These are phyloP conservation scores for Quercus alba DNA, from an alignment of 306 rosid genomes.

Conservation along the genomic window DNA sequence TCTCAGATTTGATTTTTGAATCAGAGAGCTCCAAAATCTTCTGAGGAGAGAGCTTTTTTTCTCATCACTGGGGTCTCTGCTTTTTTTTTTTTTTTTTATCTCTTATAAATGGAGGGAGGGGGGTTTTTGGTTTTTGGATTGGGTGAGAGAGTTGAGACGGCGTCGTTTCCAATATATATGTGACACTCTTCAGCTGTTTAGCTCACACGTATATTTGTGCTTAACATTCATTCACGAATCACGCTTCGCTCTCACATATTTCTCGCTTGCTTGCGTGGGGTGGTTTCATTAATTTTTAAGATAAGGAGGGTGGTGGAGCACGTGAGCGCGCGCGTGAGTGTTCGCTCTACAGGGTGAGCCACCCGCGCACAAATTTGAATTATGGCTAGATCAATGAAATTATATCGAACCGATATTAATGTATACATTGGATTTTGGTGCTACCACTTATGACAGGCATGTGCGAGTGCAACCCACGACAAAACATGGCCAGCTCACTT, in stretches of 20 bases:
- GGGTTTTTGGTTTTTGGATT: neutral
- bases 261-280: neutral
- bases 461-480: constrained; percentile 8
- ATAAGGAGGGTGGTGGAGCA: constrained; percentile 21
- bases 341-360: too few relatives aligned
- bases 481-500: constrained; percentile 1
- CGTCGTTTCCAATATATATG: constrained; percentile 31
- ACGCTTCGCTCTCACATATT: constrained; percentile 54
- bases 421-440: too few relatives aligned
- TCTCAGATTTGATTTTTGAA: constrained; percentile 36
- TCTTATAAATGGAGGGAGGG: constrained; percentile 55
- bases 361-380: too few relatives aligned
- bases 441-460: too few relatives aligned
- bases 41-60: constrained; percentile 11
- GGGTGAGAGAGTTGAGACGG: constrained; percentile 15
- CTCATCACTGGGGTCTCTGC: neutral
- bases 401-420: too few relatives aligned
- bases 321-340: constrained; percentile 29
- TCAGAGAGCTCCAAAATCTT: neutral
- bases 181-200: constrained; percentile 28
- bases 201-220: constrained; percentile 57
- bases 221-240: constrained; percentile 37
- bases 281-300: neutral
- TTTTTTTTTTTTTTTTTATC: neutral
- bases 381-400: too few relatives aligned